Conservation (phyloP, 371 early-diverging fungal genomes). For the Dinochytrium kinnereticum region DNA sequence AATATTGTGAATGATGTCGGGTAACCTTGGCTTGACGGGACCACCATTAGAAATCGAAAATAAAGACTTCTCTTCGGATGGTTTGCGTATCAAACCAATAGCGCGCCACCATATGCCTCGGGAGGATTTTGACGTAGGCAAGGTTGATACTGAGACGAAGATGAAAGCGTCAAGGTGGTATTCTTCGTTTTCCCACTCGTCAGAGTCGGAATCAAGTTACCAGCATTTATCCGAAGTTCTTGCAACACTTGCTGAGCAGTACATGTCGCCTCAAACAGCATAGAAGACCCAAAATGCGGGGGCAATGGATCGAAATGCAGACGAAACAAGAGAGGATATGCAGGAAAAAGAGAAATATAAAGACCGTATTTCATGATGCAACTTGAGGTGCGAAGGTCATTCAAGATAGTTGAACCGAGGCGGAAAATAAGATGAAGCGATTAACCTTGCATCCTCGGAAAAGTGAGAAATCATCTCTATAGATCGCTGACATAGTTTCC, state of each 20-base stretch:
- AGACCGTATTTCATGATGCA: conserved; percentile 24
- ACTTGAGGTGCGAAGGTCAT: conserved; percentile 2
- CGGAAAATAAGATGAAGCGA: conserved; percentile 9
- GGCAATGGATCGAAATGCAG: not conserved
- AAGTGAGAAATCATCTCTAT: conserved; percentile 23
- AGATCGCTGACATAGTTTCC: conserved; percentile 31
- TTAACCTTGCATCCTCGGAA: not conserved
- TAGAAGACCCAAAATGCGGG: conserved; percentile 15
- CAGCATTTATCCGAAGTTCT: conserved; percentile 14
- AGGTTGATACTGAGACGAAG: not conserved
- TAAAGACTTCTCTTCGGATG: conserved; percentile 61
- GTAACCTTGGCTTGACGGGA: conserved; percentile 23
- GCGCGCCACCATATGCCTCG: conserved; percentile 33
- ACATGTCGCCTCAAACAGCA: conserved; percentile 28
- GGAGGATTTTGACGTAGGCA: conserved; percentile 27
- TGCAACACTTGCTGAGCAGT: conserved; percentile 20
- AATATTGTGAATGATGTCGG: conserved; percentile 78
- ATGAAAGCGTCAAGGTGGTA: not conserved
- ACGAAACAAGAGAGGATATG: not conserved
- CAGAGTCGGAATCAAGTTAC: conserved; percentile 2
- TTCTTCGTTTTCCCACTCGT: not conserved
- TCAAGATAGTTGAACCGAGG: conserved; percentile 20
- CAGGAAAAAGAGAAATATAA: conserved; percentile 20
- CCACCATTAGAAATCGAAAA: conserved; percentile 53
- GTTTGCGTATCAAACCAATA: conserved; percentile 68